Percentiles rank a stretch among this genome's conserved stretches.
Evolutionary conservation across 768 basidiomycete genomes (phyloP).

Genomic region (Rhizopogon roseolus): DNA sequence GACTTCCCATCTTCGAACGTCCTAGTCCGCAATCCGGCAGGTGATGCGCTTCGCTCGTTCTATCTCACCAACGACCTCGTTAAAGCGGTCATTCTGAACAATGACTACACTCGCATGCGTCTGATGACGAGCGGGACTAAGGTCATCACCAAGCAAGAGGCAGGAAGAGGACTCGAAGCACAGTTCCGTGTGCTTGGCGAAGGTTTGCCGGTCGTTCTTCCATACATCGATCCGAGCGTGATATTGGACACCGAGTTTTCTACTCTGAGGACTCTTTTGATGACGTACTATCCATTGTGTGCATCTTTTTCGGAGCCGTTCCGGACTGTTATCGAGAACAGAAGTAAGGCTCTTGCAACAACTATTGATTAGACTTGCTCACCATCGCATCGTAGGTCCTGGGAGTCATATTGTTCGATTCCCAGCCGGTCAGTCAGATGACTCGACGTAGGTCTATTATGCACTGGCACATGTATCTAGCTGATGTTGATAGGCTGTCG

Average conservation of each 20-base stretch:
- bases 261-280: slow-evolving; percentile 62
- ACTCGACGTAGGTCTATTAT: slow-evolving; percentile 44
- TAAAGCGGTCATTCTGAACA: slow-evolving; percentile 72
- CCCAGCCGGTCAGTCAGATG: slow-evolving; percentile 45
- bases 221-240: slow-evolving; percentile 62
- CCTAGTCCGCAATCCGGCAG: slow-evolving; percentile 82
- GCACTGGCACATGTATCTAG: background rate
- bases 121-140: slow-evolving; percentile 94
- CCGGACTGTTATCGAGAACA: slow-evolving; percentile 42
- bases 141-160: slow-evolving; percentile 87
- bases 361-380: background rate
- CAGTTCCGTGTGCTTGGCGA: slow-evolving; percentile 80
- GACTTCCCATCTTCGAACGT: slow-evolving; percentile 73
- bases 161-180: slow-evolving; percentile 50
- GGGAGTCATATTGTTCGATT: slow-evolving; percentile 78
- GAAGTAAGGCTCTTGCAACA: slow-evolving; percentile 38
- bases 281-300: slow-evolving; percentile 77
- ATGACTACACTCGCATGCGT: slow-evolving; percentile 80
- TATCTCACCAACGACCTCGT: slow-evolving; percentile 87
- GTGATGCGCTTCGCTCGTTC: slow-evolving; percentile 69
- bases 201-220: slow-evolving; percentile 79
- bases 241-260: slow-evolving; percentile 56
- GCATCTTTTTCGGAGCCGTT: slow-evolving; percentile 61
- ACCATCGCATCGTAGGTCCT: slow-evolving; percentile 33
- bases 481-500: slow-evolving; percentile 42